These are phyloP conservation scores for Alternaria triticimaculans DNA, from an alignment of 2,329 filamentous ascomycete genomes.

Conservation along the genomic window DNA sequence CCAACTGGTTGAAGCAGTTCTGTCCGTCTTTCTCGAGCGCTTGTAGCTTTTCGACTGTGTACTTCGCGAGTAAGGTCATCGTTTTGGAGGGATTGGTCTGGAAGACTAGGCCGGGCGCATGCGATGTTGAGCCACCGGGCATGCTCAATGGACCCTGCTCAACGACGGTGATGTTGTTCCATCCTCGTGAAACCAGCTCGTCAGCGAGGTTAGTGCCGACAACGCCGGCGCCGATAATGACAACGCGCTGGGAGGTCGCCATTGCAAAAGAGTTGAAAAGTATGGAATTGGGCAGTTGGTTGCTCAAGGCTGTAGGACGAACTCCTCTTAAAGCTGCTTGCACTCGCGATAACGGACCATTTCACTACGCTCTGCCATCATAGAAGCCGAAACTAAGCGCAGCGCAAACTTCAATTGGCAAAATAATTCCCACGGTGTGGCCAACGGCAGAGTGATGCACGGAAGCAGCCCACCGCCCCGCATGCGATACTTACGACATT, in stretches of 20 bases:
- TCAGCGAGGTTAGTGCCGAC: constrained; percentile 70
- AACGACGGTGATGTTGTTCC: constrained; percentile 68
- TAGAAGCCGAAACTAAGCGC: constrained; percentile 34
- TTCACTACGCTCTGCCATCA: constrained; percentile 14
- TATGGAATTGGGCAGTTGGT: constrained; percentile 1
- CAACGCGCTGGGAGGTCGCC: constrained; percentile 50
- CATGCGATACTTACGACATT: constrained; percentile 35
- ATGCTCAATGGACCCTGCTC: constrained; percentile 68
- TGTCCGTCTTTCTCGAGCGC: constrained; percentile 54
- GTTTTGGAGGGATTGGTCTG: constrained; percentile 66
- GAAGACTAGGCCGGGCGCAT: constrained; percentile 69
- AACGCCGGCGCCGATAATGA: constrained; percentile 64
- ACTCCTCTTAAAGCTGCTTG: constrained; percentile 21
- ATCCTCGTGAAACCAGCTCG: constrained; percentile 67
- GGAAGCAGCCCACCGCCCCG: constrained; percentile 25
- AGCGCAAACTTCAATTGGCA: constrained; percentile 26
- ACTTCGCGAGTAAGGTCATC: constrained; percentile 65
- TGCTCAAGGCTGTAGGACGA: not conserved
- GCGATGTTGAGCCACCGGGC: constrained; percentile 70
- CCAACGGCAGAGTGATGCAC: constrained; percentile 16
- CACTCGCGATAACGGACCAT: constrained; percentile 33
- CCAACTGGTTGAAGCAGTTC: constrained; percentile 68
- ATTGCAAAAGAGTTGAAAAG: constrained; percentile 17
- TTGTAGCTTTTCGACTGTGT: constrained; percentile 67
- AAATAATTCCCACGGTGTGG: constrained; percentile 30